A percentile compares a stretch with the other conserved stretches of the same genome.
phyloP scores from a whole-genome alignment of 495 filamentous ascomycete species.

The Cercophora sp. region DNA sequence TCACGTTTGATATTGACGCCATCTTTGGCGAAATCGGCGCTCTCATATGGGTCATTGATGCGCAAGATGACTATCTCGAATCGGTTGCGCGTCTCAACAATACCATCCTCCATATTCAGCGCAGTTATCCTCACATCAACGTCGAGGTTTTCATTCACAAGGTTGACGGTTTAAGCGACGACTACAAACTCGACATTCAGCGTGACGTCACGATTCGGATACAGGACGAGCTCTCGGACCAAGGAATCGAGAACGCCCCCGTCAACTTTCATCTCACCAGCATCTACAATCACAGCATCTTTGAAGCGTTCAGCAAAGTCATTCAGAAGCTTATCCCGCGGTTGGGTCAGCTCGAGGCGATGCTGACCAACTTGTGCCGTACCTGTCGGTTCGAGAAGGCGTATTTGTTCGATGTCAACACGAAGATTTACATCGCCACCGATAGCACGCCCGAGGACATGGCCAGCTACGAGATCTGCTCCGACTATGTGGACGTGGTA shows the following conservation, averaged over 20 bases:
- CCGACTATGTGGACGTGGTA: slow-evolving; percentile 95
- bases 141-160: slow-evolving; percentile 99
- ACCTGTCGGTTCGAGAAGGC: slow-evolving; percentile 95
- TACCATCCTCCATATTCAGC: slow-evolving; percentile 81
- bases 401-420: slow-evolving; percentile 92
- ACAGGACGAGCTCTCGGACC: slow-evolving; percentile 89
- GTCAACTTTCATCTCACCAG: slow-evolving; percentile 91
- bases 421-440: slow-evolving; percentile 97
- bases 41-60: slow-evolving; percentile 97
- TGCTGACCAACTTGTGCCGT: slow-evolving; percentile 83
- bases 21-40: slow-evolving; percentile 93
- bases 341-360: slow-evolving; percentile 81
- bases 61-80: slow-evolving; percentile 93
- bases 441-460: slow-evolving; percentile 90
- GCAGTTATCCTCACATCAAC: slow-evolving; percentile 84
- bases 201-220: slow-evolving; percentile 95
- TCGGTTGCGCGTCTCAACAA: slow-evolving; percentile 79
- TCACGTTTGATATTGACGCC: slow-evolving; percentile 75
- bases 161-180: slow-evolving; percentile 88
- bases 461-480: slow-evolving; percentile 93
- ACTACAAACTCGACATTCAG: slow-evolving; percentile 90
- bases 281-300: slow-evolving; percentile 97
- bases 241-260: slow-evolving; percentile 84
- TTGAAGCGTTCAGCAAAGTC: slow-evolving; percentile 96
- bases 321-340: slow-evolving; percentile 96